These are phyloP conservation scores for Stylonectria norvegica DNA, from an alignment of 2,329 filamentous ascomycete species.

Conservation along the genomic window DNA sequence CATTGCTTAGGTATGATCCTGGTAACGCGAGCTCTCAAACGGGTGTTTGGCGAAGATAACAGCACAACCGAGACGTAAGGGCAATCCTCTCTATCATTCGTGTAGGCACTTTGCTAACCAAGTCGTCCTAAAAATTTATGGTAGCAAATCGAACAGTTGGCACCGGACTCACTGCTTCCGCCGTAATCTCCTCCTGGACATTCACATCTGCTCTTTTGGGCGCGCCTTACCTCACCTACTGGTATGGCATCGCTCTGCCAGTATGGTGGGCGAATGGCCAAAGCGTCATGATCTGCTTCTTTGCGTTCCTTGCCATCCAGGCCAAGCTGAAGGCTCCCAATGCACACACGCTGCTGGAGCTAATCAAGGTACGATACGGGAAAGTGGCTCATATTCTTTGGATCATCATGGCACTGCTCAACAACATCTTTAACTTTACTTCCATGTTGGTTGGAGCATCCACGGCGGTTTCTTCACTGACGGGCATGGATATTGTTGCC, in stretches of 20 bases:
- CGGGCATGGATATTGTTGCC: slow-evolving; percentile 58
- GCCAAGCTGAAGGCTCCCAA: slow-evolving; percentile 81
- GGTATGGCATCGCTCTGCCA: not conserved
- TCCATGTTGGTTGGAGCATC: slow-evolving; percentile 80
- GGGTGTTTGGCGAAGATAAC: not conserved
- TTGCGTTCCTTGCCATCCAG: slow-evolving; percentile 84
- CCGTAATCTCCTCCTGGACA: slow-evolving; percentile 10
- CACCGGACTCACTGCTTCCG: slow-evolving; percentile 8
- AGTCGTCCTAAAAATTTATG: slow-evolving; percentile 2
- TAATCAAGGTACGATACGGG: slow-evolving; percentile 52
- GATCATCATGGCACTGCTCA: slow-evolving; percentile 75
- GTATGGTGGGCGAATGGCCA: not conserved
- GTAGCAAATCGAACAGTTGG: slow-evolving; percentile 8
- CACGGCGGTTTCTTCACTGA: slow-evolving; percentile 49
- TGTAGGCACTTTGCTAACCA: not conserved
- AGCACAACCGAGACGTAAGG: not conserved
- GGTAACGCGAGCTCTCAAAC: not conserved
- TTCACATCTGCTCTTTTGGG: not conserved
- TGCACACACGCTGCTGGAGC: slow-evolving; percentile 38
- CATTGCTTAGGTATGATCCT: not conserved
- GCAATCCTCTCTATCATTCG: not conserved
- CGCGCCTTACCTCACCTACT: not conserved
- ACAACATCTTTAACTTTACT: slow-evolving; percentile 80
- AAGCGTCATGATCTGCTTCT: slow-evolving; percentile 62
- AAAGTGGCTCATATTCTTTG: slow-evolving; percentile 68